These are phyloP conservation scores for Mycena indigotica DNA, from an alignment of 768 basidiomycete genomes.

Conservation along the genomic window DNA sequence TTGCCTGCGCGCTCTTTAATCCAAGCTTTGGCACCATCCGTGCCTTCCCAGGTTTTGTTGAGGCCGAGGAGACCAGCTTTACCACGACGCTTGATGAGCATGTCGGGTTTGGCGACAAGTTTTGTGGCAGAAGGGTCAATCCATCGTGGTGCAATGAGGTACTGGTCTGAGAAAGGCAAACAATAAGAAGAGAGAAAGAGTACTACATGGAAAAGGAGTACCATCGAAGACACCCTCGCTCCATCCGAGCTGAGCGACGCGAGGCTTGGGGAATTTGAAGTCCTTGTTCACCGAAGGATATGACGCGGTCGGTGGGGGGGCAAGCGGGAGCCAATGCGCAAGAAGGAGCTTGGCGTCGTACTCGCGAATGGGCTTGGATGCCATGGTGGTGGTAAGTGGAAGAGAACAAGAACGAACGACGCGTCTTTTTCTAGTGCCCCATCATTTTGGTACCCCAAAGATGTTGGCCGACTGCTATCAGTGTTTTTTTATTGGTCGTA, in stretches of 20 bases:
- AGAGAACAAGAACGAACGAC: background rate
- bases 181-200: background rate
- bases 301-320: slow-evolving; percentile 50
- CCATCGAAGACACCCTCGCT: slow-evolving; percentile 31
- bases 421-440: background rate
- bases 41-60: slow-evolving; percentile 91
- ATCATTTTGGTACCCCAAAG: background rate
- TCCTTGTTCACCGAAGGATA: slow-evolving; percentile 18
- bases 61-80: slow-evolving; percentile 95
- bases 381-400: slow-evolving; percentile 4
- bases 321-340: slow-evolving; percentile 95
- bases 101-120: slow-evolving; percentile 95
- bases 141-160: slow-evolving; percentile 20
- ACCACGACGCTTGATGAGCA: slow-evolving; percentile 98
- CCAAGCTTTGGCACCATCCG: slow-evolving; percentile 84
- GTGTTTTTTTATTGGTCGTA: background rate
- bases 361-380: slow-evolving; percentile 40
- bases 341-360: slow-evolving; percentile 98
- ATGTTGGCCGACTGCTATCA: background rate
- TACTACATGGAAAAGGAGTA: background rate
- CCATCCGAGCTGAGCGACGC: slow-evolving; percentile 60
- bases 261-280: slow-evolving; percentile 24
- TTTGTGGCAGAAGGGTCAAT: slow-evolving; percentile 38
- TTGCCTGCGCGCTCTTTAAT: slow-evolving; percentile 88
- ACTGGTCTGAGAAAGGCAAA: slow-evolving; percentile 11